phyloP scores from a whole-genome alignment of 1,139 yeast genomes.

The Suhomyces anneliseae region DNA sequence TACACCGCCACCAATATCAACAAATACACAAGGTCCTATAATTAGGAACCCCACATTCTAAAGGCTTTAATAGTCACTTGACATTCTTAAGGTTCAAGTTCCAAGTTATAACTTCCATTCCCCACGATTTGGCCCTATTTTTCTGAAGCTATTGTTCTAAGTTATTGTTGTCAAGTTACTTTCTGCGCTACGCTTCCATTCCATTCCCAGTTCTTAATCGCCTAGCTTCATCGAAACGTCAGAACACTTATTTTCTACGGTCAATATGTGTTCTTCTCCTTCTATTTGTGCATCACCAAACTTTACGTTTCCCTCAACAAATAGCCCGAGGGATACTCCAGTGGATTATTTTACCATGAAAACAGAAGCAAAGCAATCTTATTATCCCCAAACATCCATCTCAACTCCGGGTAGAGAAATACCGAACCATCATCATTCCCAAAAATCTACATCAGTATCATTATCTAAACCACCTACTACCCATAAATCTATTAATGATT shows the following conservation, averaged over 20 bases:
- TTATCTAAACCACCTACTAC: conserved; percentile 1
- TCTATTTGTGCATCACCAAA: conserved; percentile 18
- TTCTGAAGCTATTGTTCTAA: background rate
- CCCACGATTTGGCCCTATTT: background rate
- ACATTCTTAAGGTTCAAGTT: too few species aligned
- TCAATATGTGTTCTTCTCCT: conserved; percentile 14
- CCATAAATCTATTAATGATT: conserved; percentile 13
- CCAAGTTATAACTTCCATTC: background rate
- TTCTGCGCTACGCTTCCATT: background rate
- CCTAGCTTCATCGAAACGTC: conserved; percentile 1
- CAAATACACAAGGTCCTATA: background rate
- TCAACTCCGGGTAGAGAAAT: conserved; percentile 1
- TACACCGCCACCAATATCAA: background rate
- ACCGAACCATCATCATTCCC: conserved; percentile 5
- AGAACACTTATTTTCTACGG: background rate
- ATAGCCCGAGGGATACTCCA: conserved; percentile 10
- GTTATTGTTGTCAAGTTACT: background rate
- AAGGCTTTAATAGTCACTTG: background rate
- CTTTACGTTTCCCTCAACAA: conserved; percentile 16
- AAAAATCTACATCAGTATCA: background rate
- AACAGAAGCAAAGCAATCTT: conserved; percentile 6
- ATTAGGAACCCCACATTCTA: background rate
- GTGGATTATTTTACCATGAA: conserved; percentile 21
- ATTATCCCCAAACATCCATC: background rate
- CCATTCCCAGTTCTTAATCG: background rate